Conservation (phyloP, 306 rosid genomes). For the Glycine latifolia region DNA sequence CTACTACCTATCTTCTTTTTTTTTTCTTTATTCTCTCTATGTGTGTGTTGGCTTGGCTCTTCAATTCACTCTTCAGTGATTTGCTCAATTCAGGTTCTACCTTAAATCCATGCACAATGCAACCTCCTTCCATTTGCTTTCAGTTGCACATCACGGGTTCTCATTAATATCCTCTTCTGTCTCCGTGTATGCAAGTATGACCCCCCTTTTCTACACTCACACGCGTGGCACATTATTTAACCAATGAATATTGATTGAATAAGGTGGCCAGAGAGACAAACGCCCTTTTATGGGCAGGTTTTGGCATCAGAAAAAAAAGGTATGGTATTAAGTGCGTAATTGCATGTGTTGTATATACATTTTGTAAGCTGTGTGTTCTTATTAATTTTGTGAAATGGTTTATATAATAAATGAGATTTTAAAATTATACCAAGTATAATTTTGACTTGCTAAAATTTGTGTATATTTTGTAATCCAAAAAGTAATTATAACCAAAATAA, state of each 20-base stretch:
- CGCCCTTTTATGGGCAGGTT: constrained; percentile 19
- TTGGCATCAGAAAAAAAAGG: neutral
- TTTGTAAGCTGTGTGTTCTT: too few relatives aligned
- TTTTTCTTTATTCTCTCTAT: too few relatives aligned
- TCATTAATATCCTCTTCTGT: constrained; percentile 24
- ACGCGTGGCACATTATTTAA: constrained; percentile 38
- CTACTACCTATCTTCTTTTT: too few relatives aligned
- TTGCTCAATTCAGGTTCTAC: neutral
- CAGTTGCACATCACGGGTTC: constrained; percentile 42
- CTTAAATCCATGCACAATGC: constrained; percentile 10
- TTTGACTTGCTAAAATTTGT: too few relatives aligned
- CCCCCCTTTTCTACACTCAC: neutral
- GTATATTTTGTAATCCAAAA: too few relatives aligned
- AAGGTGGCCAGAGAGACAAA: constrained; percentile 2
- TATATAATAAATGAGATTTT: too few relatives aligned
- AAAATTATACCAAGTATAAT: too few relatives aligned
- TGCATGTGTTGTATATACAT: neutral
- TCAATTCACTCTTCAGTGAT: constrained; percentile 3
- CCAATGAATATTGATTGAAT: constrained; percentile 36
- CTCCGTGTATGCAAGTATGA: neutral
- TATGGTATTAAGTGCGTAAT: neutral
- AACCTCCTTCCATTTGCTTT: neutral
- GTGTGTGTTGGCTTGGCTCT: neutral
- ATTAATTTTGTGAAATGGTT: too few relatives aligned
- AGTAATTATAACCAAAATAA: too few relatives aligned